phyloP scores from a whole-genome alignment of 2,329 filamentous ascomycete species.

The Aspergillus sergii region DNA sequence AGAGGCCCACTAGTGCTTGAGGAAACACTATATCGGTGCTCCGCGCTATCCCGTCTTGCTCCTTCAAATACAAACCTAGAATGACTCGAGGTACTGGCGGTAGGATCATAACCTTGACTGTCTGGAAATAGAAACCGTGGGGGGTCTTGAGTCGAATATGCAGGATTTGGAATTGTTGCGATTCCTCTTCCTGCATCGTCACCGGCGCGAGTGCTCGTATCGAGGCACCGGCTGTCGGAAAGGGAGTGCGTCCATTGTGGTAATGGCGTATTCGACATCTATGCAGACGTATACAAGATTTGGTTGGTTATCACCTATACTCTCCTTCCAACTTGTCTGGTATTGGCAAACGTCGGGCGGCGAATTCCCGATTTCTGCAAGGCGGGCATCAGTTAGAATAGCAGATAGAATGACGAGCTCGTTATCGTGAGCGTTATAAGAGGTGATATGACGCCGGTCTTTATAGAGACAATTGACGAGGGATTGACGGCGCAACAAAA shows the following conservation, averaged over 20 bases:
- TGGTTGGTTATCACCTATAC: constrained; percentile 9
- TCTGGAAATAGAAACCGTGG: constrained; percentile 26
- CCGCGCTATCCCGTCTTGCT: constrained; percentile 19
- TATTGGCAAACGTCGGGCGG: constrained; percentile 2
- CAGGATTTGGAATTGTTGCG: constrained; percentile 20
- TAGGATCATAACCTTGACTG: constrained; percentile 23
- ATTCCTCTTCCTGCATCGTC: constrained; percentile 18
- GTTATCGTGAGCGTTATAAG: constrained; percentile 9
- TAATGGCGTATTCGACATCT: constrained; percentile 36
- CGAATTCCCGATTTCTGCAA: constrained; percentile 11
- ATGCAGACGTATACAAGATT: constrained; percentile 18
- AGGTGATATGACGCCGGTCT: constrained; percentile 21
- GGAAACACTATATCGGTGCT: constrained; percentile 27
- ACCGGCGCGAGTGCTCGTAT: constrained; percentile 19
- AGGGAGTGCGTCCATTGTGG: constrained; percentile 31
- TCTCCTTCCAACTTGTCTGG: background rate
- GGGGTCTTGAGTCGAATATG: constrained; percentile 25
- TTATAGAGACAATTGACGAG: constrained; percentile 18
- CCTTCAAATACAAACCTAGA: constrained; percentile 21
- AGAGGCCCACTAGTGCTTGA: constrained; percentile 22
- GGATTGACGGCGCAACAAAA: background rate
- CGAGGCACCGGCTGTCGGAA: constrained; percentile 24
- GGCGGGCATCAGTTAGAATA: constrained; percentile 18
- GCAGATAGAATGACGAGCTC: constrained; percentile 13
- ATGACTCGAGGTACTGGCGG: constrained; percentile 14